These are phyloP conservation scores for Symbiodinium natans DNA, from an alignment of 73 alveolate species.

Conservation along the genomic window DNA sequence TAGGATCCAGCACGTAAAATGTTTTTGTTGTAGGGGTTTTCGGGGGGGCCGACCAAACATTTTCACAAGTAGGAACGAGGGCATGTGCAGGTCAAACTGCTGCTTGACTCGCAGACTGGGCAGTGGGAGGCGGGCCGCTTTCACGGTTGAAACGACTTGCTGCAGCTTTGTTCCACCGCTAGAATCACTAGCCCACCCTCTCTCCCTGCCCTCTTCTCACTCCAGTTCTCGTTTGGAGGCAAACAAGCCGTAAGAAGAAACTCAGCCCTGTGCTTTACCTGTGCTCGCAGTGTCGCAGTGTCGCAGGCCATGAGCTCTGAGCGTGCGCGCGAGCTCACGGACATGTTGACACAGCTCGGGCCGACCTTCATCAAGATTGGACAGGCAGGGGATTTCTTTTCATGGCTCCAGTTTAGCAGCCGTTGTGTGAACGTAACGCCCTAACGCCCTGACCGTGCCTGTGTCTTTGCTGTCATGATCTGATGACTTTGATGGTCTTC, in stretches of 20 bases:
- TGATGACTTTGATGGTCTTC: no score
- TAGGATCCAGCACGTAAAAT: neutral
- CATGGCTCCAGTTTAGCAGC: neutral
- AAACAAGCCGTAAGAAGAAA: neutral
- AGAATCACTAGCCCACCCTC: neutral
- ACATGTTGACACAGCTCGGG: conserved; percentile 71
- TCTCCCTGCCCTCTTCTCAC: neutral
- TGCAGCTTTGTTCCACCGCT: neutral
- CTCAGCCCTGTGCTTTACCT: neutral
- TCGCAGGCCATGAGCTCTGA: conserved; percentile 44
- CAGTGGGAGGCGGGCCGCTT: conserved; percentile 46
- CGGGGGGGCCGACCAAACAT: neutral
- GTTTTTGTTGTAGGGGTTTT: no score
- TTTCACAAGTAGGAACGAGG: neutral
- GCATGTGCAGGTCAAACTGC: conserved; percentile 24
- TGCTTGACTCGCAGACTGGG: conserved; percentile 53
- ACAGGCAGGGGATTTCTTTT: conserved; percentile 9
- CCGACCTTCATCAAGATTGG: conserved; percentile 93
- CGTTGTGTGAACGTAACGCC: no score
- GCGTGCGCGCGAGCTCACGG: conserved; percentile 60
- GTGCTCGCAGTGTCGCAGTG: neutral
- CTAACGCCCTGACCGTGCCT: no score
- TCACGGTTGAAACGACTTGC: neutral
- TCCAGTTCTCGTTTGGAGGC: neutral
- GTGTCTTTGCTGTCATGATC: no score